Conservation (phyloP, 371 early-diverging fungal species). For the Sporodiniella umbellata region DNA sequence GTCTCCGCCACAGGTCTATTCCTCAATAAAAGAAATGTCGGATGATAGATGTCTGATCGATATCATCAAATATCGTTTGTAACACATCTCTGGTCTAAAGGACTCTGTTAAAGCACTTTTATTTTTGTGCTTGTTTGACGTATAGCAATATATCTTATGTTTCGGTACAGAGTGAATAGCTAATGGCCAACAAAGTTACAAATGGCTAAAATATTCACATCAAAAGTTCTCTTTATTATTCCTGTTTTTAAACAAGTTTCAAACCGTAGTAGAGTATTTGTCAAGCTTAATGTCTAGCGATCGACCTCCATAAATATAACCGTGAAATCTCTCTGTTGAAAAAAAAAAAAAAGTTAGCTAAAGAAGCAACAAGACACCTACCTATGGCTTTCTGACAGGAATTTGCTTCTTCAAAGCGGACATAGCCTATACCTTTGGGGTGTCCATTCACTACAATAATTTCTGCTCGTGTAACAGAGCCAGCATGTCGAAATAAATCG, state of each 20-base stretch:
- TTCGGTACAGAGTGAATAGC: no score
- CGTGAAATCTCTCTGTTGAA: conserved; percentile 50
- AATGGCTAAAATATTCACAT: no score
- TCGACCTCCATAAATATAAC: conserved; percentile 59
- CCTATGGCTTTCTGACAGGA: conserved; percentile 62
- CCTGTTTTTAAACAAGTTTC: background rate
- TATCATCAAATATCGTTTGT: no score
- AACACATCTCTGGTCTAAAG: no score
- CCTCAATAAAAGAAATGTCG: no score
- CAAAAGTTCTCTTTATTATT: no score
- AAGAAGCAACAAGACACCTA: conserved; percentile 11
- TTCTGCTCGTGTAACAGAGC: conserved; percentile 51
- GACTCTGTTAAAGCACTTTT: no score
- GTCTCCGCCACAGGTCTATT: no score
- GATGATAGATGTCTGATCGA: no score
- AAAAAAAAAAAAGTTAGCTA: background rate
- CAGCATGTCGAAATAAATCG: conserved; percentile 64
- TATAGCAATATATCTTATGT: no score
- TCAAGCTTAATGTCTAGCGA: conserved; percentile 51
- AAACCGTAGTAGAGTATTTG: conserved; percentile 23
- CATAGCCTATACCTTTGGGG: conserved; percentile 62
- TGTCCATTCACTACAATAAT: conserved; percentile 49
- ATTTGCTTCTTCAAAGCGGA: conserved; percentile 55
- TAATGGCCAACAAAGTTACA: no score
- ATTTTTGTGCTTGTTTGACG: no score